Conservation (phyloP, 1,284 basidiomycete species). For the Anthracocystis panici-leucophaei region DNA sequence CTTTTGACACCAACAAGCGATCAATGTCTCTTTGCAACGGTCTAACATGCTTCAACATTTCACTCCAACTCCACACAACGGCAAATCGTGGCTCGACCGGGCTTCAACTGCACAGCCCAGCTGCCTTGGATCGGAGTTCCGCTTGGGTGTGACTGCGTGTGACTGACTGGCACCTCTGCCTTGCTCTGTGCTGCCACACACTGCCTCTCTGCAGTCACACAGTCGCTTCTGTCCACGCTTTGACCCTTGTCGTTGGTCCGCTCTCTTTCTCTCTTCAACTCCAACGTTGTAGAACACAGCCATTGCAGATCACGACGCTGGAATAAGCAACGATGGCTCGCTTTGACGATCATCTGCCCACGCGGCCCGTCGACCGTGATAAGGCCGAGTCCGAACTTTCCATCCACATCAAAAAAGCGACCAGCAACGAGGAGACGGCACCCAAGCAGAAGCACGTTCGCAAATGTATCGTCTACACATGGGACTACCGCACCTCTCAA, state of each 20-base stretch:
- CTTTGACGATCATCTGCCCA: conserved; percentile 61
- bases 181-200: not conserved
- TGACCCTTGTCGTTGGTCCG: not conserved
- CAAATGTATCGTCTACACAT: conserved; percentile 70
- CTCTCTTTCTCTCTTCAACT: not conserved
- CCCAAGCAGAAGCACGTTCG: conserved; percentile 70
- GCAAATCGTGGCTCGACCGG: conserved; percentile 9
- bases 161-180: no score
- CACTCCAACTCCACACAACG: not conserved
- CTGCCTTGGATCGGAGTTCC: conserved; percentile 4
- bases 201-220: not conserved
- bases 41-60: not conserved
- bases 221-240: not conserved
- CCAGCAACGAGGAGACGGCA: conserved; percentile 65
- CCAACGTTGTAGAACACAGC: not conserved
- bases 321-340: conserved; percentile 28
- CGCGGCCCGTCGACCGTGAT: conserved; percentile 67
- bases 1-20: not conserved
- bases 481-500: conserved; percentile 68
- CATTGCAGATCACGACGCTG: not conserved
- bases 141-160: not conserved
- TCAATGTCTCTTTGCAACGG: not conserved
- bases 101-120: conserved; percentile 5
- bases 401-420: conserved; percentile 68
- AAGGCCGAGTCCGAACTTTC: conserved; percentile 67